Evolutionary conservation across 768 basidiomycete genomes (phyloP), one percentile per base, ranked within the genome.

Genomic region (Sporobolomyces pararoseus): DNA sequence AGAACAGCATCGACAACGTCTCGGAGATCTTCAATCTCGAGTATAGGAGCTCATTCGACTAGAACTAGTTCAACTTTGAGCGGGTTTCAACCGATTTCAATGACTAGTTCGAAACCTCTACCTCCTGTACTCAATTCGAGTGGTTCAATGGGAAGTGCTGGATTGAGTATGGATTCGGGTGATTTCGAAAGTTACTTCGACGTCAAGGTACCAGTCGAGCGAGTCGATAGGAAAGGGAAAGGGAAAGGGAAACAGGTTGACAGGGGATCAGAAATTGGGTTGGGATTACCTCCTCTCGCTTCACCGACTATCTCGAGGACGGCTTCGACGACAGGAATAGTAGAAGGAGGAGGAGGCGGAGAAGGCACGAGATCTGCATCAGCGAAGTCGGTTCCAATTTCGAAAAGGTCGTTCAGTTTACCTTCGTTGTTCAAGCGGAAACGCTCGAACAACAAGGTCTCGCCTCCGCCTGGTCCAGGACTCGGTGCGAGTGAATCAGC

Each of bases 21-120:
- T 25, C 47, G 65, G 4, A 19, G 66, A 7, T 47, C 39, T 1
- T 61, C 58, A 37, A 25, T 66, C 37, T 67, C 66, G 58, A 61
- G 46, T 37, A 13, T 39, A 25, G 44, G 44, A 14, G 23, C 31
- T 13, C 23, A n/a, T 23, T 61, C 59, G 42, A 60, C 25, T 17
- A 29, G 34, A 9, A 46, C 58, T 16, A 60, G 17, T 14, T 32
- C 59, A 39, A 61, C 31, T 46, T 14, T 34, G 27, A 34, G 31
- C 44, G 44, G 59, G 29, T 47, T 61, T n/a, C 59, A 47, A 5
- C 59, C 46, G 3, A 12, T 29, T 46, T 49, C 44, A 29, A 21
- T 7, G 4, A 14, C 29, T 29, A 35, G 44, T 23, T 61, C 59
- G 59, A 61, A 39, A 61, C 59, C 59, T 31, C 32, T 61, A 10